Percentiles rank a stretch among this genome's conserved stretches.
phyloP scores from a whole-genome alignment of 306 rosid genomes.

The Hylodesmum podocarpum region DNA sequence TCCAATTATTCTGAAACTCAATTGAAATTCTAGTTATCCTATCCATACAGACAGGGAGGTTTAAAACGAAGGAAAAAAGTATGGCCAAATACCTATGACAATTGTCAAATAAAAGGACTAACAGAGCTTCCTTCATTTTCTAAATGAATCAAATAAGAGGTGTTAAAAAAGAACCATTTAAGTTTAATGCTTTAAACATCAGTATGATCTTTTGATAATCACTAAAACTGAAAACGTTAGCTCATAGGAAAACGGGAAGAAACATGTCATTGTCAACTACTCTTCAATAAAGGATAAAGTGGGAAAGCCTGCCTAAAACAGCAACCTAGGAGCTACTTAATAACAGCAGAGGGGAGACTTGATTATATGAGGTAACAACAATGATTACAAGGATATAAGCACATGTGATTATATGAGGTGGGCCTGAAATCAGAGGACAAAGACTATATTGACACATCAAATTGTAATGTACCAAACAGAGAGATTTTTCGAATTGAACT shows the following conservation, averaged over 20 bases:
- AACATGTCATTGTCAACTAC: not conserved
- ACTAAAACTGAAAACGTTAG: slow-evolving; percentile 7
- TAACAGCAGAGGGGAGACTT: not conserved
- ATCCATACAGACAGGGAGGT: not conserved
- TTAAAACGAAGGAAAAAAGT: slow-evolving; percentile 8
- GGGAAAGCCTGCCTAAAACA: not conserved
- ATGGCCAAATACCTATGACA: slow-evolving; percentile 18
- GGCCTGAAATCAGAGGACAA: not conserved
- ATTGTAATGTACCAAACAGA: slow-evolving; percentile 5
- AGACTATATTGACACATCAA: not conserved
- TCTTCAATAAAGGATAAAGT: not conserved
- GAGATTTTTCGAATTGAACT: slow-evolving; percentile 32
- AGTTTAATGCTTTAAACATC: slow-evolving; percentile 11
- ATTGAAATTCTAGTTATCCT: slow-evolving; percentile 18
- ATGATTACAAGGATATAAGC: slow-evolving; percentile 18
- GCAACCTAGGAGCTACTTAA: not conserved
- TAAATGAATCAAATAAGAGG: not conserved
- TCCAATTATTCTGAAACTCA: slow-evolving; percentile 19
- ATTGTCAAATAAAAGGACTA: slow-evolving; percentile 16
- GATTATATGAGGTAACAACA: slow-evolving; percentile 15
- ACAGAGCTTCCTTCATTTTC: slow-evolving; percentile 11
- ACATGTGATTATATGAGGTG: not conserved
- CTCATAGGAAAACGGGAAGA: slow-evolving; percentile 1
- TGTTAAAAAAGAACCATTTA: slow-evolving; percentile 6
- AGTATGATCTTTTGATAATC: not conserved